Evolutionary conservation across 2,329 filamentous ascomycete genomes (phyloP), one percentile per base, ranked within the genome.

Genomic region (Cladobotryum mycophilum): DNA sequence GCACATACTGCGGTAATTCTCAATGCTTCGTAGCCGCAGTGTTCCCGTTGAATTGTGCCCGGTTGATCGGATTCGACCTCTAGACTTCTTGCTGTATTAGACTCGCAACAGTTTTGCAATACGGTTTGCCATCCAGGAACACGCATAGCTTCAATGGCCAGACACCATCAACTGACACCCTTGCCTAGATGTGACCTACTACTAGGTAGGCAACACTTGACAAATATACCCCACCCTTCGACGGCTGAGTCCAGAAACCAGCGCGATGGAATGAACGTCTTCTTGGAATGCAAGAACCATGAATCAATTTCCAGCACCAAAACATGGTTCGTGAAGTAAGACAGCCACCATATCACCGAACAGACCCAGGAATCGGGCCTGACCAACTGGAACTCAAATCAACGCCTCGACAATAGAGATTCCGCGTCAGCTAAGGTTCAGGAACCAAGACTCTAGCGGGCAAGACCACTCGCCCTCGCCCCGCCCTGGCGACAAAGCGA

Each of bases 331-430:
- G 25, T 42, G 25, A 55, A 33, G 54, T 66, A 58, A 66, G 62
- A 67, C 64, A 67, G 9, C 37, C 20, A 46, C 54, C 17, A 59
- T 58, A 56, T 55, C 56, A 52, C 56, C 58, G 56, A 63, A 52
- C 49, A 52, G 53, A 55, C 40, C 56, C 56, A 53, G 56, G 22
- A 36, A 33, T 30, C 30, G 18, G 35, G 35, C 25, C 25, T 11
- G 25, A 30, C 25, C 25, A 53, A 22, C 18, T 38, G 33, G 22
- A 48, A 45, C 43, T 48, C 49, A 45, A 52, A 45, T 48, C 49
- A 52, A n/a, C 37, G 40, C 44, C 45, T 52, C 46, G 22, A 35
- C 43, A n/a, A 13, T 38, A 37, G 25, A 7, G 25, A 7, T 30
- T 11, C 25, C 25, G 25, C 20, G 34, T 20, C 38, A 38, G 33